Evolutionary conservation across 495 filamentous ascomycete species (phyloP).

Genomic region (Cercophora sp.): DNA sequence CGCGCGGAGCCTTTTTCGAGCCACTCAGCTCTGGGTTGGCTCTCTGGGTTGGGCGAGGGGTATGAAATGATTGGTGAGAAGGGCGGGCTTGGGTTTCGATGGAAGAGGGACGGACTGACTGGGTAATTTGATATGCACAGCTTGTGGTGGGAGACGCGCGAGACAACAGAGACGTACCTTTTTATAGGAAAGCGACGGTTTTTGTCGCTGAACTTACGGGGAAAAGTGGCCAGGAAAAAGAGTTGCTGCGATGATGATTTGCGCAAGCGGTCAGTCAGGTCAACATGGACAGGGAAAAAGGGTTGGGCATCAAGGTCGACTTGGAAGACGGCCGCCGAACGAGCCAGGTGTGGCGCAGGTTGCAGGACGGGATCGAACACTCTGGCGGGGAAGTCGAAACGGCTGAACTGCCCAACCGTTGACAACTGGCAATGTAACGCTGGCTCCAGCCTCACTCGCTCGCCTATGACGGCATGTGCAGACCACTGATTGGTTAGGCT

Average conservation of each 20-base stretch:
- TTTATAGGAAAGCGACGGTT: conserved; percentile 7
- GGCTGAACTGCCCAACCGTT: conserved; percentile 26
- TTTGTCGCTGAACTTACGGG: not conserved
- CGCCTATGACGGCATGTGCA: conserved; percentile 23
- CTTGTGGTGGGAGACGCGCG: conserved; percentile 8
- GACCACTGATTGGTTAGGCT: conserved; percentile 1
- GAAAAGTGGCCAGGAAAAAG: not conserved
- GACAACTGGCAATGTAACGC: conserved; percentile 22
- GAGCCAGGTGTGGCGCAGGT: conserved; percentile 21
- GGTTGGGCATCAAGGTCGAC: conserved; percentile 39
- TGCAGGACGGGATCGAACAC: not conserved
- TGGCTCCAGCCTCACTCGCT: conserved; percentile 27
- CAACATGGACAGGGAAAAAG: conserved; percentile 14
- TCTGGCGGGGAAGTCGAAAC: not conserved
- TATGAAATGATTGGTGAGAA: conserved; percentile 39
- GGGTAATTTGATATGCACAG: not conserved
- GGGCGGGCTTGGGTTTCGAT: conserved; percentile 13
- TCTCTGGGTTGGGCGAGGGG: conserved; percentile 26
- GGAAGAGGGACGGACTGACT: conserved; percentile 20
- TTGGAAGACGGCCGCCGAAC: conserved; percentile 4
- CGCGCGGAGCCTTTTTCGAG: conserved; percentile 21
- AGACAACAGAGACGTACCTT: conserved; percentile 13
- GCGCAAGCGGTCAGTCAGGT: conserved; percentile 32
- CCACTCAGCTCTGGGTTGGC: conserved; percentile 34
- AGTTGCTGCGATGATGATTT: conserved; percentile 23